These are phyloP conservation scores for Verticillium nonalfalfae DNA, from an alignment of 2,329 filamentous ascomycete genomes.

Conservation along the genomic window DNA sequence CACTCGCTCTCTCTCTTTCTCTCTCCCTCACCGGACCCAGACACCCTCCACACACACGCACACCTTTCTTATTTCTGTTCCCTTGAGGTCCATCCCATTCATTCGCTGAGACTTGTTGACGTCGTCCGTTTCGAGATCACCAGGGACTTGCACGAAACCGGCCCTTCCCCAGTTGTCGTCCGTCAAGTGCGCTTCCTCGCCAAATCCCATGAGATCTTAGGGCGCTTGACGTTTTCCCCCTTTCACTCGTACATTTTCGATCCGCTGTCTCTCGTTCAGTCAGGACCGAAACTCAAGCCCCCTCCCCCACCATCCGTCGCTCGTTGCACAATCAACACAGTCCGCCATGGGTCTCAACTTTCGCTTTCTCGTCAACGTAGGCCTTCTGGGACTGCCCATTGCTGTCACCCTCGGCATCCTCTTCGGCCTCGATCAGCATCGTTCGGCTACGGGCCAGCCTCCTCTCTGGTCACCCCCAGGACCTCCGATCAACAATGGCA, in stretches of 20 bases:
- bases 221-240: slow-evolving; percentile 1
- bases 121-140: neutral
- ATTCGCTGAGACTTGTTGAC: neutral
- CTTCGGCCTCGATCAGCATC: slow-evolving; percentile 39
- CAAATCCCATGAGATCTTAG: neutral
- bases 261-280: neutral
- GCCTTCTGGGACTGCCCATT: slow-evolving; percentile 42
- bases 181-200: neutral
- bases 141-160: neutral
- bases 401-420: slow-evolving; percentile 42
- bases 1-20: too few relatives aligned
- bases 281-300: too few relatives aligned
- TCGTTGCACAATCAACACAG: neutral
- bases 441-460: slow-evolving; percentile 31
- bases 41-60: too few relatives aligned
- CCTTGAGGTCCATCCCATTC: too few relatives aligned
- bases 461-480: slow-evolving; percentile 34
- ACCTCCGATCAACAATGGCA: slow-evolving; percentile 24
- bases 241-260: neutral
- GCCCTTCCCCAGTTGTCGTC: neutral
- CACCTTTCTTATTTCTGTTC: too few relatives aligned
- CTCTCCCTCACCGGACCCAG: too few relatives aligned
- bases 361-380: slow-evolving; percentile 41
- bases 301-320: too few relatives aligned
- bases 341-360: slow-evolving; percentile 27